Evolutionary conservation across 352 stramenopile species (phyloP).

Genomic region (Phytophthora fragariaefolia): DNA sequence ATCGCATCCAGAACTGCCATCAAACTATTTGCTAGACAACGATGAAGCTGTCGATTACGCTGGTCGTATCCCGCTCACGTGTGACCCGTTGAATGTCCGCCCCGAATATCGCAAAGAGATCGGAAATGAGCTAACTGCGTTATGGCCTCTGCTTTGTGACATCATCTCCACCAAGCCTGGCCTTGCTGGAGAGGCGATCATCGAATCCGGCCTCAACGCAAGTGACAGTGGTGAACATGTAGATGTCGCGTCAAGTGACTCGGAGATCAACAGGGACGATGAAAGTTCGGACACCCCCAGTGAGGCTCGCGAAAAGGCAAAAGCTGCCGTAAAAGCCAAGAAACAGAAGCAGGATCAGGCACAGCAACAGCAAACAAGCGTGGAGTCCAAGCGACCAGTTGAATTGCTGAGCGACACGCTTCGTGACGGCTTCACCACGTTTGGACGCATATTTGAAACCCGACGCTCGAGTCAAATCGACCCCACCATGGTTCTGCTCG

Average conservation of each 20-base stretch:
- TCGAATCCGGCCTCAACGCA: not conserved
- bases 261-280: not conserved
- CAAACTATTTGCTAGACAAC: not conserved
- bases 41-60: not conserved
- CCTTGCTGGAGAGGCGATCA: not conserved
- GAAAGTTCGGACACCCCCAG: not conserved
- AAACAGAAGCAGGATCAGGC: not conserved
- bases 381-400: not conserved
- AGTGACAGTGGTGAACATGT: not conserved
- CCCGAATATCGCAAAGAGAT: not conserved
- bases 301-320: constrained; percentile 6
- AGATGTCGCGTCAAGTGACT: not conserved
- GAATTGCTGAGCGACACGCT: constrained; percentile 10
- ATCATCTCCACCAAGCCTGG: not conserved
- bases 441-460: constrained; percentile 7
- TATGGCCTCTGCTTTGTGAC: not conserved
- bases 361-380: not conserved
- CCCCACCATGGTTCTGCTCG: not conserved
- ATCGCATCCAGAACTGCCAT: constrained; percentile 7
- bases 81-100: not conserved
- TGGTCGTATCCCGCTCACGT: not conserved
- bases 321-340: constrained; percentile 1
- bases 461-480: not conserved
- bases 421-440: not conserved
- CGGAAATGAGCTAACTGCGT: not conserved